Evolutionary conservation across 2,329 filamentous ascomycete species (phyloP).

Genomic region (Trichoderma oligosporum): DNA sequence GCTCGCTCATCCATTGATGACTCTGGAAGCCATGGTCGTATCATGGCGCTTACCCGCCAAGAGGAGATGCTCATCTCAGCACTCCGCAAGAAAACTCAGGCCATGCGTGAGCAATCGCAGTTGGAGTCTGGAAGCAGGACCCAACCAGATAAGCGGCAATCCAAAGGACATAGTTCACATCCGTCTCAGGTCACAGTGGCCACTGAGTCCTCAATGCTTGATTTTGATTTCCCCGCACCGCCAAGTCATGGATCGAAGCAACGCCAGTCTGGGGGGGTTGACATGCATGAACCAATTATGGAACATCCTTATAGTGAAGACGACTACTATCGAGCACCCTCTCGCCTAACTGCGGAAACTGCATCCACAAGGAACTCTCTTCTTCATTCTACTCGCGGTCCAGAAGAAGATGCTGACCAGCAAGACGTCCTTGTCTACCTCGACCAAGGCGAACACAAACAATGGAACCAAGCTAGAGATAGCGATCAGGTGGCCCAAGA

Average conservation of each 20-base stretch:
- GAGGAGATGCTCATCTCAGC: conserved; percentile 58
- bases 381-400: conserved; percentile 23
- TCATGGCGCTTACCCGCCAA: conserved; percentile 57
- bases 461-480: background rate
- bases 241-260: conserved; percentile 23
- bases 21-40: conserved; percentile 35
- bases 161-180: conserved; percentile 28
- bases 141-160: background rate
- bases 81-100: conserved; percentile 52
- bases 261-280: conserved; percentile 24
- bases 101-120: conserved; percentile 45
- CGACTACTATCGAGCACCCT: background rate
- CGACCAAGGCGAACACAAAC: conserved; percentile 27
- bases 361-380: conserved; percentile 10
- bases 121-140: background rate
- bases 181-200: conserved; percentile 32
- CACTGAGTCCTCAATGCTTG: conserved; percentile 28
- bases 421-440: conserved; percentile 28
- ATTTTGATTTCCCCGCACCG: conserved; percentile 36
- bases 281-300: conserved; percentile 17
- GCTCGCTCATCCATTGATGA: conserved; percentile 37
- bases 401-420: conserved; percentile 20
- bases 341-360: conserved; percentile 3
- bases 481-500: background rate
- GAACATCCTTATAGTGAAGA: conserved; percentile 8